A percentile compares a stretch with the other conserved stretches of the same genome.
Evolutionary conservation across 2,329 filamentous ascomycete genomes (phyloP).

Genomic region (Fusarium sp.): DNA sequence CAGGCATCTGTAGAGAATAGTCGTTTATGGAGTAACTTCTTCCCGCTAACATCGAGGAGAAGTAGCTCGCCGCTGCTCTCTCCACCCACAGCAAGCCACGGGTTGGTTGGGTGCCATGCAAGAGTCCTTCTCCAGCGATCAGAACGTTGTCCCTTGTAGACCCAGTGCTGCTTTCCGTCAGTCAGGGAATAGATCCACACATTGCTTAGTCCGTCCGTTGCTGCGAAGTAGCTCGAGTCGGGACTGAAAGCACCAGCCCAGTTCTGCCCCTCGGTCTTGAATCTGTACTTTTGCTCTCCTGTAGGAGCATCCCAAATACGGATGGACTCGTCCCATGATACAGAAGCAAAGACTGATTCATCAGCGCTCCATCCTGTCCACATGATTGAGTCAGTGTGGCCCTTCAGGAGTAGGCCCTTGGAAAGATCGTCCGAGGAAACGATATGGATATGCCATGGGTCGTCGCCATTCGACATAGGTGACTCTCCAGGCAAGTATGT

Average conservation of each 20-base stretch:
- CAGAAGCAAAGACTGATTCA: conserved; percentile 16
- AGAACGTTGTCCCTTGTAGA: background rate
- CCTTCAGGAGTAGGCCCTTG: background rate
- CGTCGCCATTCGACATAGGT: background rate
- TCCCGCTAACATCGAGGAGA: background rate
- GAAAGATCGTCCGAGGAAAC: background rate
- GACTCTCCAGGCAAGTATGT: background rate
- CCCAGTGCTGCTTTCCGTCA: background rate
- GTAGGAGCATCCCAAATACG: conserved; percentile 16
- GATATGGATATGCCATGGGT: conserved; percentile 7
- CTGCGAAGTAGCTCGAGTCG: conserved; percentile 1
- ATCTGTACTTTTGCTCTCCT: background rate
- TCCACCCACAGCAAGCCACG: conserved; percentile 11
- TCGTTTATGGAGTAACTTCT: background rate
- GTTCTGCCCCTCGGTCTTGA: conserved; percentile 10
- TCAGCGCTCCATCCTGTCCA: conserved; percentile 25
- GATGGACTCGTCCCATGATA: conserved; percentile 14
- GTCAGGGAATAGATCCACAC: background rate
- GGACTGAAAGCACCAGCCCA: conserved; percentile 15
- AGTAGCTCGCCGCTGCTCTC: conserved; percentile 5
- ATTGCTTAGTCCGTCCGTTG: conserved; percentile 5
- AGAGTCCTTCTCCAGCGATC: conserved; percentile 7
- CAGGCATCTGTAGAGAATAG: conserved; percentile 1
- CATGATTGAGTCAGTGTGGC: conserved; percentile 7
- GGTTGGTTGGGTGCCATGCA: conserved; percentile 13